These are phyloP conservation scores for Fraxinus sp. DNA, from an alignment of 305 asterid genomes.

Conservation along the genomic window DNA sequence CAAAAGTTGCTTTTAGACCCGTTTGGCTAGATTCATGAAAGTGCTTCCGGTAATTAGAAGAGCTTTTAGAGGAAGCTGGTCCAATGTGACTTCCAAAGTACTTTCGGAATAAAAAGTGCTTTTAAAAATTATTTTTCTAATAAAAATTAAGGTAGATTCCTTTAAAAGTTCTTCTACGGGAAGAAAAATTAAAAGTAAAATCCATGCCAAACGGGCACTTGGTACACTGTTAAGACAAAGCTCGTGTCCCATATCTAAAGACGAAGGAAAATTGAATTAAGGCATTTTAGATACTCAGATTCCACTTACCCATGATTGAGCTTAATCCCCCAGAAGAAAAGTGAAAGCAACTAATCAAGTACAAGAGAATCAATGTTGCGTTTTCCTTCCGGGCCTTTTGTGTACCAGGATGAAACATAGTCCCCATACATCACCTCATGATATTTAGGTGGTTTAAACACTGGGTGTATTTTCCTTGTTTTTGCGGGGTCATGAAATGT, in stretches of 20 bases:
- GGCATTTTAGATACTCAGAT: background rate
- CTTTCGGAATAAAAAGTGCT: too few species aligned
- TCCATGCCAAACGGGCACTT: too few species aligned
- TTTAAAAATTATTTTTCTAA: too few species aligned
- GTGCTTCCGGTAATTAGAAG: too few species aligned
- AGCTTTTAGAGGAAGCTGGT: too few species aligned
- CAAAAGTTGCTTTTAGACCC: too few species aligned
- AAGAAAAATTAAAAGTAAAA: too few species aligned
- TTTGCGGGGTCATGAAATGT: slow-evolving; percentile 94
- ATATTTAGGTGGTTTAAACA: slow-evolving; percentile 56
- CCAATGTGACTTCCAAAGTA: too few species aligned
- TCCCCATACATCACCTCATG: slow-evolving; percentile 64
- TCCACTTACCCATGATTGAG: background rate
- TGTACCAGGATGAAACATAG: slow-evolving; percentile 81
- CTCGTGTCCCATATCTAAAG: background rate
- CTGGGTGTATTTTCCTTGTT: slow-evolving; percentile 51
- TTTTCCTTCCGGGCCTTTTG: slow-evolving; percentile 84
- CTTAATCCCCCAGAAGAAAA: background rate
- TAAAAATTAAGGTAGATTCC: too few species aligned
- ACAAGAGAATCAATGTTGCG: slow-evolving; percentile 76
- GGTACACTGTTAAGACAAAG: background rate
- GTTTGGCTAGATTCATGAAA: too few species aligned
- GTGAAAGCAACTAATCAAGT: slow-evolving; percentile 12
- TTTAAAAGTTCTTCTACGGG: too few species aligned
- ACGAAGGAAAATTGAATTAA: background rate